These are phyloP conservation scores for Gastrodia elata DNA, from an alignment of 106 monocot genomes.

Conservation along the genomic window DNA sequence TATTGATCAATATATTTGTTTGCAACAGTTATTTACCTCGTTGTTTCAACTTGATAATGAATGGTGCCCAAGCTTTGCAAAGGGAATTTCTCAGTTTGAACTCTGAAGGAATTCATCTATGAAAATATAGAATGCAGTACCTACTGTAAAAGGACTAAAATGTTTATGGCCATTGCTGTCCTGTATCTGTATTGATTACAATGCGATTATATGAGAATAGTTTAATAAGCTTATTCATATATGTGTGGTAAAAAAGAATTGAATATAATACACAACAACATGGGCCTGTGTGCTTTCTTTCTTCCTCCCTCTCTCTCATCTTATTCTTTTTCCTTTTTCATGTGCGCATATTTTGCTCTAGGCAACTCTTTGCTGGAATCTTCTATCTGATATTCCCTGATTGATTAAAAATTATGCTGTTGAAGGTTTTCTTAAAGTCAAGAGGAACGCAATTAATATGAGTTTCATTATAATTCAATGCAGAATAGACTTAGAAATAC, in stretches of 20 bases:
- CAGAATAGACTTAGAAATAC: neutral
- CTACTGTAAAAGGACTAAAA: neutral
- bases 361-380: neutral
- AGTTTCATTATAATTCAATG: neutral
- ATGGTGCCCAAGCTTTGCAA: no score
- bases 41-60: no score
- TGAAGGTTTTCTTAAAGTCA: neutral
- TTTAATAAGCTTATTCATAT: neutral
- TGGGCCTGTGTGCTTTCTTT: no score
- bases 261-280: neutral
- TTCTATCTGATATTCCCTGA: neutral
- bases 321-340: neutral
- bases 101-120: no score
- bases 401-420: neutral
- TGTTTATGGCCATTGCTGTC: neutral
- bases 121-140: no score
- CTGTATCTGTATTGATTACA: neutral
- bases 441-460: no score
- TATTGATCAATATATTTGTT: no score
- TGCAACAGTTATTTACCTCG: no score
- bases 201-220: neutral
- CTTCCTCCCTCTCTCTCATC: no score
- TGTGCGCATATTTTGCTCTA: neutral
- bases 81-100: no score
- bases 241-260: neutral